Evolutionary conservation across 257 asterid species (phyloP).

Genomic region (Nicotiana benthamiana): DNA sequence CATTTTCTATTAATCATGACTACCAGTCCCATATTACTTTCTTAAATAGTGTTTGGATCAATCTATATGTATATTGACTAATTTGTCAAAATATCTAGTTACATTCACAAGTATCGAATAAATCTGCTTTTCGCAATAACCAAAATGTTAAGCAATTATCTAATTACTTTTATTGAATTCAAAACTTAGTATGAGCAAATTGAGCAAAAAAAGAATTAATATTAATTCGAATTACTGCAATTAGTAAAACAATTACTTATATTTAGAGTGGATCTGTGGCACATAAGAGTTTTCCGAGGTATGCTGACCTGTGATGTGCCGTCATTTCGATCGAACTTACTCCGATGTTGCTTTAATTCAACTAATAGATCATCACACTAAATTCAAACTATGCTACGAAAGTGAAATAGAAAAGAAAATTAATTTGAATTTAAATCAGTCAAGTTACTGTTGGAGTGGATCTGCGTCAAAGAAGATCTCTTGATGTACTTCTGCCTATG

Average conservation of each 20-base stretch:
- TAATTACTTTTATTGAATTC: background rate
- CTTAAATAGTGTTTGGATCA: background rate
- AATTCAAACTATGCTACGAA: too few species aligned
- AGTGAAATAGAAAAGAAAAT: too few species aligned
- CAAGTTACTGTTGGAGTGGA: background rate
- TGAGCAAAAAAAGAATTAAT: background rate
- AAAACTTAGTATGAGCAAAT: background rate
- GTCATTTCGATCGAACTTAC: too few species aligned
- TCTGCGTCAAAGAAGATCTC: background rate
- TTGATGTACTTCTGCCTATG: background rate
- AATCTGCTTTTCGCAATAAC: too few species aligned
- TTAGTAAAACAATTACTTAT: background rate
- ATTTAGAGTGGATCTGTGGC: background rate
- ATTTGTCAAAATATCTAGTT: background rate
- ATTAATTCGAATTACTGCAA: background rate
- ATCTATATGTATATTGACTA: background rate
- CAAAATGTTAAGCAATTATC: background rate
- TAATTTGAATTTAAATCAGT: too few species aligned
- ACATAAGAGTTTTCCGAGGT: background rate
- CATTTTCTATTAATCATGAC: background rate
- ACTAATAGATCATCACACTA: too few species aligned
- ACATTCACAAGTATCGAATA: background rate
- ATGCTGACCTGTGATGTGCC: background rate
- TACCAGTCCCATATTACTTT: background rate
- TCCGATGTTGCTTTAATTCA: too few species aligned